Percentiles rank a stretch among this genome's conserved stretches.
Conservation (phyloP, 768 basidiomycete genomes). For the Filobasidium floriforme region DNA sequence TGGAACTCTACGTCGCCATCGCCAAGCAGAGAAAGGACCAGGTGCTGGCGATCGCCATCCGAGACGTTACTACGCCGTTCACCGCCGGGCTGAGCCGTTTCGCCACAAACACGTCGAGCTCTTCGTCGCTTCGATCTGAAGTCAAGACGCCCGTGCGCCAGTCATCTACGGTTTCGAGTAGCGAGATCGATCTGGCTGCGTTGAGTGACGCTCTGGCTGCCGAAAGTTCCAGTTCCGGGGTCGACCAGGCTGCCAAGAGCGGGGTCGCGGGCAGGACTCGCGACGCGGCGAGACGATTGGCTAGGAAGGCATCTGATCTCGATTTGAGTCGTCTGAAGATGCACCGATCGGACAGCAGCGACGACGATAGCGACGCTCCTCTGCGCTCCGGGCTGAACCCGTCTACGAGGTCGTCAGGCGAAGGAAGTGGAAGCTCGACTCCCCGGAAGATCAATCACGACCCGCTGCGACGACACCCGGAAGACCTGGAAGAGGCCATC, state of each 20-base stretch:
- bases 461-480: conserved; percentile 1
- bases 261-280: conserved; percentile 16
- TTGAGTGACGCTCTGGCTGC: conserved; percentile 16
- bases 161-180: background rate
- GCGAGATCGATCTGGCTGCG: conserved; percentile 12
- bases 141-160: background rate
- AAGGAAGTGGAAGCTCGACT: no score
- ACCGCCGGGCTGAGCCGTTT: conserved; percentile 12
- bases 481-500: conserved; percentile 10
- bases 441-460: background rate
- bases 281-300: conserved; percentile 12
- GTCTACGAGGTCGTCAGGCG: no score
- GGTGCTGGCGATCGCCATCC: conserved; percentile 71
- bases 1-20: conserved; percentile 76
- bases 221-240: conserved; percentile 5
- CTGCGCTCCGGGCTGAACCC: no score
- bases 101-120: background rate
- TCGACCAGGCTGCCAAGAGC: conserved; percentile 10
- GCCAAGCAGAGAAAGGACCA: conserved; percentile 60
- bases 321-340: conserved; percentile 11
- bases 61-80: conserved; percentile 56
- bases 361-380: background rate
- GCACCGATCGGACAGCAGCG: background rate
- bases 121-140: background rate
- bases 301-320: background rate